Percentiles rank a stretch among this genome's conserved stretches.
Evolutionary conservation across 176 grass and related monocot species (phyloP).

Genomic region (Carex myosuroides): DNA sequence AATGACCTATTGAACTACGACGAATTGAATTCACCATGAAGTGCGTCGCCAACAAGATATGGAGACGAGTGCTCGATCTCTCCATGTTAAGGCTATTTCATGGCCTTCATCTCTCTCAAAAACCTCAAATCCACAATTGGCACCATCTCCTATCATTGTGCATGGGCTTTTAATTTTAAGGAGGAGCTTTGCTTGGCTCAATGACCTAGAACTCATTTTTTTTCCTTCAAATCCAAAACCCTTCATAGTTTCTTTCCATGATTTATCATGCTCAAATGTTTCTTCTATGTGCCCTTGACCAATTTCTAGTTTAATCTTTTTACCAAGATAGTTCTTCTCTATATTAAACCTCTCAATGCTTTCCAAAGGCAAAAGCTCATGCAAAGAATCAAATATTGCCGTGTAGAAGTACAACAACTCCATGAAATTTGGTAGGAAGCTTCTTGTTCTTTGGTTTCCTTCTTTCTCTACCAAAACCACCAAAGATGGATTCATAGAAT

Average conservation of each 20-base stretch:
- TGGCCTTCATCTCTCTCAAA: constrained; percentile 29
- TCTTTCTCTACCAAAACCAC: constrained; percentile 54
- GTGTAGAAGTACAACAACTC: constrained; percentile 49
- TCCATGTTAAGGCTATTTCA: constrained; percentile 54
- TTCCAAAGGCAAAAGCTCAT: constrained; percentile 65
- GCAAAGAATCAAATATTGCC: constrained; percentile 66
- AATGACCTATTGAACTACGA: not conserved
- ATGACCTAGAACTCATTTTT: constrained; percentile 52
- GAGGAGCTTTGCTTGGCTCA: constrained; percentile 90
- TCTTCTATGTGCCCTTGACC: not conserved
- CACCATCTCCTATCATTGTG: constrained; percentile 16
- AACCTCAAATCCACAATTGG: constrained; percentile 44
- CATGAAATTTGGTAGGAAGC: constrained; percentile 40
- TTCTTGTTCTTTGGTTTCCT: not conserved
- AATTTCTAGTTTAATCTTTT: constrained; percentile 47
- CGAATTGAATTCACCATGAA: not conserved
- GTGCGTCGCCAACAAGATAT: constrained; percentile 43
- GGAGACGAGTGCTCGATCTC: constrained; percentile 35
- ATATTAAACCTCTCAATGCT: constrained; percentile 61
- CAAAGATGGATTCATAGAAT: constrained; percentile 43
- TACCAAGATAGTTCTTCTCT: constrained; percentile 63
- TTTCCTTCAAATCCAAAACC: constrained; percentile 38
- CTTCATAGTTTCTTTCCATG: constrained; percentile 49
- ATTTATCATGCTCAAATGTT: not conserved
- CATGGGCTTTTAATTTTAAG: constrained; percentile 66